phyloP scores from a whole-genome alignment of 305 asterid genomes.

The Fraxinus nigra region DNA sequence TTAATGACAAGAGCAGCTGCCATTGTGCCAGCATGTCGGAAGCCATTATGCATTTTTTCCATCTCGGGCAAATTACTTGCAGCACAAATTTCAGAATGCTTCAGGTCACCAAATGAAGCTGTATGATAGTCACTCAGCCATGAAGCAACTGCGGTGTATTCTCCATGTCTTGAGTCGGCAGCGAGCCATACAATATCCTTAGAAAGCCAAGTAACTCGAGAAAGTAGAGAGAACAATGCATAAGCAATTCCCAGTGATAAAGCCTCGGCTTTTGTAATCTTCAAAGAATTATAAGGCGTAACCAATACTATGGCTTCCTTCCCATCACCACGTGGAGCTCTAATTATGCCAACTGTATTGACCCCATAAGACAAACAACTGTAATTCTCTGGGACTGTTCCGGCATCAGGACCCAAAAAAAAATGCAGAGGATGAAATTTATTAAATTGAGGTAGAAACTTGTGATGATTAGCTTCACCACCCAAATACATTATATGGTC shows the following conservation, averaged over 20 bases:
- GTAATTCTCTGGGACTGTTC: constrained; percentile 46
- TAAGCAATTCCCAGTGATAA: constrained; percentile 82
- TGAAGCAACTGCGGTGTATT: constrained; percentile 77
- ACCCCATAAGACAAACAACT: constrained; percentile 63
- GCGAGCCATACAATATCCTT: constrained; percentile 96
- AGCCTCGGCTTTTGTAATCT: constrained; percentile 58
- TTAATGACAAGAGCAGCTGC: constrained; percentile 94
- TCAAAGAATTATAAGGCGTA: constrained; percentile 79
- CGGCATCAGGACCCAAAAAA: constrained; percentile 67
- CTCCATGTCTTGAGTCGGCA: constrained; percentile 84
- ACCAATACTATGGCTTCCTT: constrained; percentile 93
- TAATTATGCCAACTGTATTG: constrained; percentile 79
- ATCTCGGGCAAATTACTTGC: constrained; percentile 28
- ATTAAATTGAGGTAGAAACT: constrained; percentile 55
- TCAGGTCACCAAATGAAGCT: constrained; percentile 56
- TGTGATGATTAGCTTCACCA: constrained; percentile 79
- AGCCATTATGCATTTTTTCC: constrained; percentile 38
- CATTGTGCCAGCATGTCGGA: constrained; percentile 96
- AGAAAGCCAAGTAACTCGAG: constrained; percentile 92
- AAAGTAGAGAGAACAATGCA: constrained; percentile 76
- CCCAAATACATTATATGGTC: constrained; percentile 64
- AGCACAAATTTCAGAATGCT: constrained; percentile 37
- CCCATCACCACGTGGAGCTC: constrained; percentile 95
- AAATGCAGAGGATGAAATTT: constrained; percentile 72
- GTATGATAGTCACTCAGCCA: constrained; percentile 86